Percentiles rank a stretch among this genome's conserved stretches.
phyloP scores from a whole-genome alignment of 768 basidiomycete species.

The Pleurotus sapidus region DNA sequence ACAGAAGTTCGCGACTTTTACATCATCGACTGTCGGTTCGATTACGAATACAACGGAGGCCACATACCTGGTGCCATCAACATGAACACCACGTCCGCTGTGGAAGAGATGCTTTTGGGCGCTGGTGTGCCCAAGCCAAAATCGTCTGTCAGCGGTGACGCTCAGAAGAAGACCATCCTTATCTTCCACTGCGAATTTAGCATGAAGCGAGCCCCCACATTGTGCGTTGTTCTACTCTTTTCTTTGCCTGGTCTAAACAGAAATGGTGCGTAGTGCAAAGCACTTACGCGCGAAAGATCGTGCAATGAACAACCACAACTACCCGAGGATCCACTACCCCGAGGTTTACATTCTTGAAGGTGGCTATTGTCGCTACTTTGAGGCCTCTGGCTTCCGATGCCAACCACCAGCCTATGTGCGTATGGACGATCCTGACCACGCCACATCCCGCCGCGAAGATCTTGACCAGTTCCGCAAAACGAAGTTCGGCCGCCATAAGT shows the following conservation, averaged over 20 bases:
- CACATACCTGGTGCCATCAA: conserved; percentile 93
- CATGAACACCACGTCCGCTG: conserved; percentile 73
- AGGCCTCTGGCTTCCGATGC: conserved; percentile 65
- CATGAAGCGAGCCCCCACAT: conserved; percentile 91
- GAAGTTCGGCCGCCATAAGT: conserved; percentile 87
- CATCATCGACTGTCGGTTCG: conserved; percentile 95
- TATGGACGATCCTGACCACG: conserved; percentile 93
- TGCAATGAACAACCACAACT: conserved; percentile 80
- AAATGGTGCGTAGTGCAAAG: conserved; percentile 64
- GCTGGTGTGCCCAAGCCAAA: conserved; percentile 50
- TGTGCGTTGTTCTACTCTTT: conserved; percentile 47
- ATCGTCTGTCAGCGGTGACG: conserved; percentile 74
- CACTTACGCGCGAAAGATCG: conserved; percentile 90
- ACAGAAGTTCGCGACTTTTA: conserved; percentile 66
- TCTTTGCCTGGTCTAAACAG: neutral
- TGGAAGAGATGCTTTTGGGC: conserved; percentile 81
- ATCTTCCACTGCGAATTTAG: conserved; percentile 99
- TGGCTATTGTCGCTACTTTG: conserved; percentile 89
- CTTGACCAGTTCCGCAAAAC: conserved; percentile 88
- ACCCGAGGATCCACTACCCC: conserved; percentile 92
- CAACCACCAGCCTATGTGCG: conserved; percentile 80
- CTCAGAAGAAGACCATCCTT: conserved; percentile 73
- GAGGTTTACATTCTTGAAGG: conserved; percentile 97
- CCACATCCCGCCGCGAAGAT: conserved; percentile 77
- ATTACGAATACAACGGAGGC: conserved; percentile 93